Conservation (phyloP, 805 yeast species). For the Hanseniaspora thailandica region DNA sequence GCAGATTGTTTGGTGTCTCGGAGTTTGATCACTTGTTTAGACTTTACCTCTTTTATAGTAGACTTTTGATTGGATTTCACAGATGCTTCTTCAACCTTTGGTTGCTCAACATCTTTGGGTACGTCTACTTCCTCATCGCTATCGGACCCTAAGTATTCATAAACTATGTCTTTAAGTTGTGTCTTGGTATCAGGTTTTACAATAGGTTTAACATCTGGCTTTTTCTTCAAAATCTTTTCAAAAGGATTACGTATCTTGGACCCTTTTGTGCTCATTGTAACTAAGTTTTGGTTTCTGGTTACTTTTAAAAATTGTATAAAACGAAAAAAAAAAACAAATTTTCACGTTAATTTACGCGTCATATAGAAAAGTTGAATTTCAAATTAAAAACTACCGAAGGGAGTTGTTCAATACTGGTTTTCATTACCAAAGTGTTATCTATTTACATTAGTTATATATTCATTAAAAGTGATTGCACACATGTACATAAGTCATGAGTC, state of each 20-base stretch:
- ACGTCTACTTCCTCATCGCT: background rate
- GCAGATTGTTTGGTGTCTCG: background rate
- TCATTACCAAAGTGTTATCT: too few relatives aligned
- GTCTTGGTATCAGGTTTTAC: background rate
- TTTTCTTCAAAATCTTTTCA: constrained; percentile 6
- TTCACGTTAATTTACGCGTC: too few relatives aligned
- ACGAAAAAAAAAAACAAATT: background rate
- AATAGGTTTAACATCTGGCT: background rate
- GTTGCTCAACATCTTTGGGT: background rate
- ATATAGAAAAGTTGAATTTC: too few relatives aligned
- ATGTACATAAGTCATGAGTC: too few relatives aligned
- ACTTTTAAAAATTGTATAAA: background rate
- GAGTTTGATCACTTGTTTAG: background rate
- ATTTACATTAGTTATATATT: too few relatives aligned
- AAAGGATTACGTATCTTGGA: background rate
- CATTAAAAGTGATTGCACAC: too few relatives aligned
- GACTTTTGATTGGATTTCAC: too few relatives aligned
- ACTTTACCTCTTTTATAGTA: background rate
- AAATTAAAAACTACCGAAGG: too few relatives aligned
- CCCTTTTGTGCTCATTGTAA: background rate
- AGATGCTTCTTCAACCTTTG: too few relatives aligned
- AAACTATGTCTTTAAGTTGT: background rate
- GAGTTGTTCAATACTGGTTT: too few relatives aligned
- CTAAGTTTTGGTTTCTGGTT: background rate
- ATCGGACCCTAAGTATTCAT: background rate